Evolutionary conservation across 2,329 filamentous ascomycete genomes (phyloP), one percentile per base, ranked within the genome.

Genomic region (Sphaerulina musiva): DNA sequence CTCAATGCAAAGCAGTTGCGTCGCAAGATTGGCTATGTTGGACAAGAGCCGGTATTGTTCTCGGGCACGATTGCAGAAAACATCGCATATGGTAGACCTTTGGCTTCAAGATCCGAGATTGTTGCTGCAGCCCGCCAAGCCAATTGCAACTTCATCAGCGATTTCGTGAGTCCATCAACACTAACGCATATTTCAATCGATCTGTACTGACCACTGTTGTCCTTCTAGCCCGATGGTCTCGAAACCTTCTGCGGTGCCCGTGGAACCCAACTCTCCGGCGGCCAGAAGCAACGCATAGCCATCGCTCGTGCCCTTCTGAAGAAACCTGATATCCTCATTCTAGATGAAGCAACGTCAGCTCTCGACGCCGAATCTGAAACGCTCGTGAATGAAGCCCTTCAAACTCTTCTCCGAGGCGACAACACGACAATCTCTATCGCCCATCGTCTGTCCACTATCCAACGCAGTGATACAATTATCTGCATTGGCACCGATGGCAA

Each of bases 401-500:
- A 83, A 6, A 83, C 83, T 43, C 79, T 98, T 34, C 83, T 98
- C 29, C 80, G 83, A 59, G 90, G 90, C 32, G 87, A 86, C 66
- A 96, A 93, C 72, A 98, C 95, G 0, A 98, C 93, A 9, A 97
- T 98, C 68, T 95, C 89, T 51, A 98, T 98, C 66, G 95, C 93
- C 0, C 93, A 98, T 73, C 84, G 95, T 46, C 79, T 98, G 4
- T 95, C 89, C 1, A 98, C 93, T 0, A 98, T 98, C 73, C 95
- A 97, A 73, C 83, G 93, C 55, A 95, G 89, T 2, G 93, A 98
- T 68, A 85, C 85, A 60, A 95, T 98, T 68, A 93, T 98, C 63
- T 92, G 95, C 31, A 84, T 98, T 39, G 86, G 86, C 56, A 83
- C 80, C 53, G 86, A 96, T 66, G 95, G 93, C 59, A 85, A 81